Conservation (phyloP, 1,284 basidiomycete species). For the Pseudozyma sp. region DNA sequence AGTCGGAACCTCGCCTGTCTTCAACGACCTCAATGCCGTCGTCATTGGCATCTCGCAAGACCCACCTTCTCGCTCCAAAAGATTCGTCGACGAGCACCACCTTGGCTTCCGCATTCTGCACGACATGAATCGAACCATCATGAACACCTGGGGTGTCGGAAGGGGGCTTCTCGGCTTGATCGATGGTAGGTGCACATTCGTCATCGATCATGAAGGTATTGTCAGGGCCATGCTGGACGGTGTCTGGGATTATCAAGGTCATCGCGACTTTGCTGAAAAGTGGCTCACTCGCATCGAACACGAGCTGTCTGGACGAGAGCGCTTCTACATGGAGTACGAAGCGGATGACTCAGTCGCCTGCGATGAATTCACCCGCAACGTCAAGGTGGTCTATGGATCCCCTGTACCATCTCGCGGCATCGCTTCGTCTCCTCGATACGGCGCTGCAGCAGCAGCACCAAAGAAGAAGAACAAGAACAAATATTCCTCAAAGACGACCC, state of each 20-base stretch:
- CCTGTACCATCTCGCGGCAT: conserved; percentile 27
- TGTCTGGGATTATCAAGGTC: conserved; percentile 56
- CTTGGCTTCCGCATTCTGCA: conserved; percentile 53
- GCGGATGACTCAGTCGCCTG: conserved; percentile 25
- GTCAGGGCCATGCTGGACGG: conserved; percentile 58
- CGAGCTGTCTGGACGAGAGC: conserved; percentile 46
- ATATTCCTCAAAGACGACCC: neutral
- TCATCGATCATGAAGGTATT: conserved; percentile 61
- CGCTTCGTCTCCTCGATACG: conserved; percentile 47
- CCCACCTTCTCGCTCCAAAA: conserved; percentile 26
- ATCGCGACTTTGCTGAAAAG: conserved; percentile 56
- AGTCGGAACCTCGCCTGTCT: conserved; percentile 52
- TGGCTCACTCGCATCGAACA: conserved; percentile 61
- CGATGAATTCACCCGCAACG: conserved; percentile 16
- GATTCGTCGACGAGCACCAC: conserved; percentile 59
- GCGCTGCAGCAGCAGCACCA: conserved; percentile 28
- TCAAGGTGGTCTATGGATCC: conserved; percentile 47
- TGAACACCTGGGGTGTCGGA: conserved; percentile 53
- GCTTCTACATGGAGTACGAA: conserved; percentile 36
- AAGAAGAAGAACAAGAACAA: conserved; percentile 3
- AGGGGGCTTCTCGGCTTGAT: conserved; percentile 50
- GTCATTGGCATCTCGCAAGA: conserved; percentile 64
- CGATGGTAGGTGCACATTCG: conserved; percentile 56
- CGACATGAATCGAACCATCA: conserved; percentile 45
- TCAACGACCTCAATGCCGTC: conserved; percentile 59